phyloP scores from a whole-genome alignment of 2,329 filamentous ascomycete species.

The Xylariaceae sp. region DNA sequence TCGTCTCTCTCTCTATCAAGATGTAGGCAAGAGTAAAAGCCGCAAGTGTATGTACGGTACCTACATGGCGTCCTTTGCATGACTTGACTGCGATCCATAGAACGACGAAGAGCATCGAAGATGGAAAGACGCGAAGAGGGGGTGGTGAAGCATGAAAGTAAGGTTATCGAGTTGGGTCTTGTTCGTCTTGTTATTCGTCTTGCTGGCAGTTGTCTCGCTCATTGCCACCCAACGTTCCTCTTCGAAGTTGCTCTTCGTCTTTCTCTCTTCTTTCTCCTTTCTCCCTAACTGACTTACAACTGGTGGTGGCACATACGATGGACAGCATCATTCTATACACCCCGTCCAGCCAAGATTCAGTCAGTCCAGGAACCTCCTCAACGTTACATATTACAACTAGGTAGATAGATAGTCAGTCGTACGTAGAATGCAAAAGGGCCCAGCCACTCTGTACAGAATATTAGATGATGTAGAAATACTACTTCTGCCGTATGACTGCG shows the following conservation, averaged over 20 bases:
- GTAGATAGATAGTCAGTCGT: background rate
- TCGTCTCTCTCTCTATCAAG: too few species aligned
- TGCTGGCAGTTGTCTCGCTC: background rate
- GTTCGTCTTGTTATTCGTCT: background rate
- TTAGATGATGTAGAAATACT: too few species aligned
- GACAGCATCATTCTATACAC: background rate
- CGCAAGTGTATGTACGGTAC: conserved; percentile 6
- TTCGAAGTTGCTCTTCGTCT: too few species aligned
- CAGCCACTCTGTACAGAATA: conserved; percentile 21
- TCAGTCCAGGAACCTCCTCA: conserved; percentile 18
- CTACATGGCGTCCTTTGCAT: conserved; percentile 14
- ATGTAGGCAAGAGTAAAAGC: conserved; percentile 22
- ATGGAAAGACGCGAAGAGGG: background rate
- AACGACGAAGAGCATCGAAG: conserved; percentile 4
- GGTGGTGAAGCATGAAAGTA: background rate
- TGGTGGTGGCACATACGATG: background rate
- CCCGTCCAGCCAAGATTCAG: conserved; percentile 20
- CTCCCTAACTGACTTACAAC: background rate
- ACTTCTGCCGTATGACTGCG: too few species aligned
- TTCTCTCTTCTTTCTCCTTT: background rate
- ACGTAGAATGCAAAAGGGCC: conserved; percentile 16
- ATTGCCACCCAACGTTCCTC: background rate
- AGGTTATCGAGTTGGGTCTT: background rate
- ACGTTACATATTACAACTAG: conserved; percentile 2
- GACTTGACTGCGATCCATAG: background rate